A percentile compares a stretch with the other conserved stretches of the same genome.
Evolutionary conservation across 164 flowering plant species (phyloP).

Genomic region (Cinnamomum micranthum): DNA sequence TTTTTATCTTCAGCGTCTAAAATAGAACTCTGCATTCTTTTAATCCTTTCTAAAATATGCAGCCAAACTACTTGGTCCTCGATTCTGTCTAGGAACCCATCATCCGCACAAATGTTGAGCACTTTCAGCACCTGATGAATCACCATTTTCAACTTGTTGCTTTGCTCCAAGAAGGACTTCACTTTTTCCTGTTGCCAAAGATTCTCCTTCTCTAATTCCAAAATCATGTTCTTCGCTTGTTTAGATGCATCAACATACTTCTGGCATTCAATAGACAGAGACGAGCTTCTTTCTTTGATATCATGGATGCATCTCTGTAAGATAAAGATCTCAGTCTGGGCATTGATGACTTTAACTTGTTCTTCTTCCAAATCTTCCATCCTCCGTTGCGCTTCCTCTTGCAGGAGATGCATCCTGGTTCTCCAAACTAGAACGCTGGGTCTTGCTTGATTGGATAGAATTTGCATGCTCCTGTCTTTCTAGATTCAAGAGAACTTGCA

Average conservation of each 20-base stretch:
- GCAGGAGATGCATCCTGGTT: conserved; percentile 43
- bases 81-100: conserved; percentile 22
- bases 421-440: conserved; percentile 42
- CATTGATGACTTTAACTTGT: conserved; percentile 56
- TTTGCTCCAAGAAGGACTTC: conserved; percentile 52
- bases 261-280: conserved; percentile 53
- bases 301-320: conserved; percentile 68
- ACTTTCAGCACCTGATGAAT: conserved; percentile 46
- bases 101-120: conserved; percentile 36
- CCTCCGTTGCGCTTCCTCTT: conserved; percentile 45
- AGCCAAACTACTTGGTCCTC: conserved; percentile 26
- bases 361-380: conserved; percentile 65
- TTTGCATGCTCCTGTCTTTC: conserved; percentile 57
- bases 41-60: conserved; percentile 32
- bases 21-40: conserved; percentile 36
- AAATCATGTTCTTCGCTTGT: conserved; percentile 45
- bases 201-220: conserved; percentile 65
- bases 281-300: conserved; percentile 55
- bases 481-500: conserved; percentile 33
- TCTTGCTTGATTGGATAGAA: conserved; percentile 35
- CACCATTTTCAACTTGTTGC: conserved; percentile 43
- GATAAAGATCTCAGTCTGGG: conserved; percentile 69
- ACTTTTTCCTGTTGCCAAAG: conserved; percentile 61
- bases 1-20: conserved; percentile 46
- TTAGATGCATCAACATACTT: conserved; percentile 59